Evolutionary conservation across 768 basidiomycete species (phyloP), one percentile per base, ranked within the genome.

Genomic region (Lactifluus piperatus): DNA sequence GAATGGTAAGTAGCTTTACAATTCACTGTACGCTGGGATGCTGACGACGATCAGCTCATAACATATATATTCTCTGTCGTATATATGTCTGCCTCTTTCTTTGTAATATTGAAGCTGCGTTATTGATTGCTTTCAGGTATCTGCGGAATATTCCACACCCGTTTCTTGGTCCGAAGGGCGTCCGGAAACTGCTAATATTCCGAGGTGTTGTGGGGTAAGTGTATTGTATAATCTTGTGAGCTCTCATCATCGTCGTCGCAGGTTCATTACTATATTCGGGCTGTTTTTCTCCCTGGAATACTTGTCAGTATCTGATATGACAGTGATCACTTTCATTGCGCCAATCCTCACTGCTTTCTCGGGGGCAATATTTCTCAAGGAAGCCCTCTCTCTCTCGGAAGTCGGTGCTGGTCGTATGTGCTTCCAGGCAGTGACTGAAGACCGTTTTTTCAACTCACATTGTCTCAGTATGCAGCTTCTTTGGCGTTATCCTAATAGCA

Each of bases 401-500:
- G 76, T 78, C 7, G 52, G 83, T 44, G 86, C 81, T 5, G 80
- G 80, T 20, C 41, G 80, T 80, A 74, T 56, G 14, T 16, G 14
- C 16, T 27, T 22, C 22, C 22, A 41, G 4, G 43, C 3, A 11
- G 6, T 14, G 13, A 26, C 26, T 14, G 13, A 26, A 30, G 32
- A 41, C 16, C 16, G 18, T 10, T 44, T 24, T 41, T 20, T 39
- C 44, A 18, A n/a, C 27, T n/a, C 10, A 58, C 46, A 8, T 3
- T 9, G 4, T 26, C 16, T 7, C 65, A 80, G 81, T 85, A 20
- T 76, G 79, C 48, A 86, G 88, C 69, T 75, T 94, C 36, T 43
- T 81, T 11, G 92, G 92, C 0, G 90, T 92, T 7, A 69, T 94
- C 16, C 75, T 93, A 8, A 91, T 97, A 50, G 88, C 91, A 7